Evolutionary conservation across 2,329 filamentous ascomycete species (phyloP), one percentile per base, ranked within the genome.

Genomic region (Raffaelea deltoideospora): DNA sequence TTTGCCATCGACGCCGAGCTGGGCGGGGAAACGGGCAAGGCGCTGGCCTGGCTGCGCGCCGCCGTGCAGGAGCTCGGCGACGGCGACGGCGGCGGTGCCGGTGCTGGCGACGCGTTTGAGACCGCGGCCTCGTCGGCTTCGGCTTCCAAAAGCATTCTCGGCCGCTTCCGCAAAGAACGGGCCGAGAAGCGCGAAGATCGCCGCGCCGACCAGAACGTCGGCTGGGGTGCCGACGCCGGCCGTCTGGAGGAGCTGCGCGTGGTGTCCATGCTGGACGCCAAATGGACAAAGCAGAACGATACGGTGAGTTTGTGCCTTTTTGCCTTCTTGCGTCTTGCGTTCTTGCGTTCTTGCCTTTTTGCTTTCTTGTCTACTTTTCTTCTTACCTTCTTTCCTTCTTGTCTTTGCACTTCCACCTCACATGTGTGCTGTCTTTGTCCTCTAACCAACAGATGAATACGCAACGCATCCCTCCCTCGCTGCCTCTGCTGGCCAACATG

Each of bases 211-310:
- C 85, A 74, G 51, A 79, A 74, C 32, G 60, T 63, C 2, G 63
- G 63, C 21, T 90, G 84, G 83, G 87, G 87, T 0, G 64, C 77
- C 32, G 87, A 95, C 57, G 88, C 79, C 0, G 88, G 90, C 1
- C 78, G 72, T 48, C 59, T 84, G 15, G 90, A 96, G 54, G 90
- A 98, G 58, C 75, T 69, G 2, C 69, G 86, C 38, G 79, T 96
- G 3, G 66, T 95, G 35, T 82, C 90, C 48, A 84, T 90, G 75
- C 61, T 98, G 24, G 73, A 92, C 48, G 69, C 66, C 27, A 95
- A 94, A 54, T 95, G 90, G 88, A 75, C 73, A 43, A 90, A 86
- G 59, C 75, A 86, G 57, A 98, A 98, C 51, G 85, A 95, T 55
- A 93, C 83, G 15, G 83, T 92, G 59, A 60, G 73, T 44, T 29